Evolutionary conservation across 305 asterid species (phyloP).

Genomic region (Ilex paraguariensis): DNA sequence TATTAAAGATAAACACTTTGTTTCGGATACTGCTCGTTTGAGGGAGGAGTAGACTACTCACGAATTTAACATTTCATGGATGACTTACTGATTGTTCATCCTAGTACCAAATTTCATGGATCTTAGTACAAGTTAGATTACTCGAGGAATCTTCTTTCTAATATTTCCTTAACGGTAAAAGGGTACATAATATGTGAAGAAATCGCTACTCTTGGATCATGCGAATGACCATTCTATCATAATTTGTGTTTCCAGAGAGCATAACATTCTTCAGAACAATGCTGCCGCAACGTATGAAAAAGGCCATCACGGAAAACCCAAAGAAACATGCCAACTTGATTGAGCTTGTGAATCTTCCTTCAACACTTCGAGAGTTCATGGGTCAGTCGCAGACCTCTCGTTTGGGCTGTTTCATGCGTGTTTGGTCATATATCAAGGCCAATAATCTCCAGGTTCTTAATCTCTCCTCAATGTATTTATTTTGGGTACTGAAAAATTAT

Average conservation of each 20-base stretch:
- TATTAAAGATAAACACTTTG: too few species aligned
- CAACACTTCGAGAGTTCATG: constrained; percentile 73
- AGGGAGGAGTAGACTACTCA: too few species aligned
- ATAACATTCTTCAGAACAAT: constrained; percentile 23
- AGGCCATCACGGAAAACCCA: constrained; percentile 60
- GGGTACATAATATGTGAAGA: background rate
- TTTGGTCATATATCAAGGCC: background rate
- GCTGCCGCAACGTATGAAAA: constrained; percentile 61
- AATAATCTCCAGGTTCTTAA: too few species aligned
- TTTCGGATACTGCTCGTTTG: too few species aligned
- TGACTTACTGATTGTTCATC: background rate
- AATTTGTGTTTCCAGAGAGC: constrained; percentile 16
- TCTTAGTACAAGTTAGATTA: background rate
- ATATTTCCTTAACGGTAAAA: constrained; percentile 1
- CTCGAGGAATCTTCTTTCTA: background rate
- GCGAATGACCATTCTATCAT: background rate
- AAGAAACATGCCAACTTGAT: constrained; percentile 75
- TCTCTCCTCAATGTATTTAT: too few species aligned
- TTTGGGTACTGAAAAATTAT: too few species aligned
- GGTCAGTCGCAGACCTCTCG: constrained; percentile 95
- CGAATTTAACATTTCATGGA: too few species aligned
- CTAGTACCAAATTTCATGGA: background rate
- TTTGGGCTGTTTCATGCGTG: constrained; percentile 63
- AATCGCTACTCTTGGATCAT: background rate
- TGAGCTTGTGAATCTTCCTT: constrained; percentile 79